phyloP scores from a whole-genome alignment of 331 rosid genomes.

The Malus hybrid region DNA sequence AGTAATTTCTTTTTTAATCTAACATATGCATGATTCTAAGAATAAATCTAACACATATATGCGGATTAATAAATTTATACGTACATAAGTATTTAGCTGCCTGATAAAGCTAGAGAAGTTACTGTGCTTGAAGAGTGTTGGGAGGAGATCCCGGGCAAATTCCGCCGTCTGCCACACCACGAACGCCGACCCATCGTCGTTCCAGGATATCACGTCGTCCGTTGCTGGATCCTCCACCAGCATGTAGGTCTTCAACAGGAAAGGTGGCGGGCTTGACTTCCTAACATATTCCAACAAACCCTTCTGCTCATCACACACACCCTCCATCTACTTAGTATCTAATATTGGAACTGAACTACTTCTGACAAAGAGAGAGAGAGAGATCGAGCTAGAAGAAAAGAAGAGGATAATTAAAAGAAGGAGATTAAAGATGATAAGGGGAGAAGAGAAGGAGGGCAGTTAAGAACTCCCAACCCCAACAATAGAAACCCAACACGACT shows the following conservation, averaged over 20 bases:
- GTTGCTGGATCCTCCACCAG: constrained; percentile 78
- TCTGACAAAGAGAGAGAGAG: background rate
- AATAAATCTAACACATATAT: background rate
- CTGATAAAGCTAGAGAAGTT: constrained; percentile 94
- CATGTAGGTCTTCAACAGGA: constrained; percentile 81
- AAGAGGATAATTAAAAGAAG: background rate
- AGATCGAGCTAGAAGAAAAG: background rate
- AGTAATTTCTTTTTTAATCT: background rate
- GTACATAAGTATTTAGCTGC: constrained; percentile 88
- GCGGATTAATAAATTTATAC: constrained; percentile 13
- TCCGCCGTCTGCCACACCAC: constrained; percentile 97
- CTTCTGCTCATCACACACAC: constrained; percentile 21
- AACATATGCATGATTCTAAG: no score
- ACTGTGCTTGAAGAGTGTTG: constrained; percentile 88
- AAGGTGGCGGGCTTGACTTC: constrained; percentile 77
- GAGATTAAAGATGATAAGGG: background rate
- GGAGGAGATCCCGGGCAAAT: constrained; percentile 86
- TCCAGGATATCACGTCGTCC: constrained; percentile 71
- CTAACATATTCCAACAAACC: constrained; percentile 49
- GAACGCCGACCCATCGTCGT: constrained; percentile 64
- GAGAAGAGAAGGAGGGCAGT: constrained; percentile 97
- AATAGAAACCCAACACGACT: constrained; percentile 98
- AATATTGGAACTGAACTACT: background rate
- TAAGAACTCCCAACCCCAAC: constrained; percentile 99
- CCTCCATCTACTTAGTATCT: constrained; percentile 17